Conservation (phyloP, 2,329 filamentous ascomycete species). For the Colletotrichum lindemuthianum region DNA sequence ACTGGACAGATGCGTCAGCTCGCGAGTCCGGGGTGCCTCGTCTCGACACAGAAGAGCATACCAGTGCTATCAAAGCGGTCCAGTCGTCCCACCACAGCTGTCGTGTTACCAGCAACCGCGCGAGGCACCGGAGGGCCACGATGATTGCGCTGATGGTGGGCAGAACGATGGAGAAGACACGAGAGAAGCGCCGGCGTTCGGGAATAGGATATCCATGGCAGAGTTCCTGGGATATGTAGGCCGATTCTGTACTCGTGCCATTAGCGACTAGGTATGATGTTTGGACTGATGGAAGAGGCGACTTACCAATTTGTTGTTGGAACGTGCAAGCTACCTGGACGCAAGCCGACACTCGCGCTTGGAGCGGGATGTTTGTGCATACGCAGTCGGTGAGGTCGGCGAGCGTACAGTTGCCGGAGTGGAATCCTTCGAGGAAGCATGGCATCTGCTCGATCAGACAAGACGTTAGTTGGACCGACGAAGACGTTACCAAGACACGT, state of each 20-base stretch:
- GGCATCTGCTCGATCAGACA: constrained; percentile 8
- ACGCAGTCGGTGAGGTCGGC: constrained; percentile 19
- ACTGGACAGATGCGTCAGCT: not conserved
- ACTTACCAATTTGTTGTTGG: constrained; percentile 23
- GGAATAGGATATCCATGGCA: constrained; percentile 18
- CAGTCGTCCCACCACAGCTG: constrained; percentile 35
- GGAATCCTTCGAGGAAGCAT: constrained; percentile 24
- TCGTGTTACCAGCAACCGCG: constrained; percentile 11
- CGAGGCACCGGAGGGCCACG: constrained; percentile 22
- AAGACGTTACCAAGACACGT: not conserved
- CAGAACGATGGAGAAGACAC: constrained; percentile 16
- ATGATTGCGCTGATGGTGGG: constrained; percentile 7
- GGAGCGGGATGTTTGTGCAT: constrained; percentile 27
- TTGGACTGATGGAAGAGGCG: not conserved
- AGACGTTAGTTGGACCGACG: not conserved
- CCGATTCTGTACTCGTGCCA: not conserved
- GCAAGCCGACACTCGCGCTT: constrained; percentile 27
- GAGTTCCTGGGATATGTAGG: constrained; percentile 3
- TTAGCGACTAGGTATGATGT: not conserved
- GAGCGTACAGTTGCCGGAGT: constrained; percentile 19
- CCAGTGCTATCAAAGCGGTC: constrained; percentile 24
- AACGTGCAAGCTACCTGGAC: constrained; percentile 29
- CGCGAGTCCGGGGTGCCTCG: rapidly evolving
- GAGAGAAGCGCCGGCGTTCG: constrained; percentile 3
- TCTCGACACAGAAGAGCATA: not conserved